Evolutionary conservation across 208 protist species (phyloP), one percentile per base, ranked within the genome.

Genomic region (Trypanosoma avium): DNA sequence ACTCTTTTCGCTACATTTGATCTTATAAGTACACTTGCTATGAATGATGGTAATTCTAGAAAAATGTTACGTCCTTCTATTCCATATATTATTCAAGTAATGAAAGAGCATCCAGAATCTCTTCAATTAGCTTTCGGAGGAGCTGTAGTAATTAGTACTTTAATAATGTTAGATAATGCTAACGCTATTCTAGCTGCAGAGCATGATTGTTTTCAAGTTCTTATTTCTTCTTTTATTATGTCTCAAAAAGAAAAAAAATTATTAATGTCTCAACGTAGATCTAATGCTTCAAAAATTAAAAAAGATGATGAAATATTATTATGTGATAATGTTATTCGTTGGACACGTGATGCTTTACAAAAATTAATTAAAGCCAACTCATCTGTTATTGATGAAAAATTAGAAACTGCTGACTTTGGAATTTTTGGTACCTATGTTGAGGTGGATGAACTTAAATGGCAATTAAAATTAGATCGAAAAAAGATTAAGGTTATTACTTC

Each of bases 401-500:
- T 92, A n/a, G 38, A 53, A 32, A 12, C 61, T 0, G 62, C 77
- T 4, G 70, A 91, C 42, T 95, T 81, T 54, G 86, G 82, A 27
- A 58, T 45, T 5, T 90, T 88, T 53, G 86, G 89, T 19, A 38
- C 46, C 19, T 67, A 63, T 45, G 63, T 92, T n/a, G 75, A 59
- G 32, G 60, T 92, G n/a, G 86, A 95, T 60, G 85, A 92, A 58
- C 70, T 95, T 26, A 88, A 87, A 62, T 92, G 85, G 85, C 46
- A 61, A 13, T 33, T 93, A 15, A 73, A 70, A 29, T 73, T 87
- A 36, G 81, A 81, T n/a, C 52, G 68, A 38, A 68, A 59, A 26
- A 84, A 74, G 50, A 36, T 63, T 9, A 48, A 40, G 22, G 21
- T 30, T 13, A 61, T 0, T 26, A 17, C 3, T 3, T n/a, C 24